Conservation (phyloP, 331 rosid species). For the Cydonia oblonga region DNA sequence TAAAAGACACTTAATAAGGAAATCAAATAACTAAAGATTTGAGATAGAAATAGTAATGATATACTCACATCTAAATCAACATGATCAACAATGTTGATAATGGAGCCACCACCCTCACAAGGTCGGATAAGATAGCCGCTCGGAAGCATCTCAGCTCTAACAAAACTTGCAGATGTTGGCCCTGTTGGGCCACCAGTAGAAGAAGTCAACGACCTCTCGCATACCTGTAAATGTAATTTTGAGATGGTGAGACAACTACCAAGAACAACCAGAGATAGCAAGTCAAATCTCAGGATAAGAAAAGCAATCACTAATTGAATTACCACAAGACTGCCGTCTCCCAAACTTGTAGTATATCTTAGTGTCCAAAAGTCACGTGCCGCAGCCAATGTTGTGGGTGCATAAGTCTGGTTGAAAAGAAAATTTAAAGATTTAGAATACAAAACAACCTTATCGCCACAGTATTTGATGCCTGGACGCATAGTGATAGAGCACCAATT, state of each 20-base stretch:
- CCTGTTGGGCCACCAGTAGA: conserved; percentile 91
- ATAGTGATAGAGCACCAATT: neutral
- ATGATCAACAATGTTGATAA: conserved; percentile 90
- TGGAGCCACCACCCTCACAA: conserved; percentile 93
- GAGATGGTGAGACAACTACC: neutral
- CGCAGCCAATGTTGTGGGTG: conserved; percentile 90
- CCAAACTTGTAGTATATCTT: conserved; percentile 76
- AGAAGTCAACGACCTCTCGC: conserved; percentile 78
- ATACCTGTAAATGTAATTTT: conserved; percentile 38
- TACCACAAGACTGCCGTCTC: conserved; percentile 99
- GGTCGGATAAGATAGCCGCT: conserved; percentile 87
- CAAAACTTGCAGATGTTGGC: conserved; percentile 62
- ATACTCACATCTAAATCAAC: conserved; percentile 70
- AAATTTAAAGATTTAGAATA: neutral
- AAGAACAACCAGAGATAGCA: too few relatives aligned
- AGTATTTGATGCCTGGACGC: neutral
- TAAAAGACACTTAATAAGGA: neutral
- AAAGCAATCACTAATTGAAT: neutral
- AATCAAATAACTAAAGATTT: neutral
- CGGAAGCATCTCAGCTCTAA: conserved; percentile 87
- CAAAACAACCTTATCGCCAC: too few relatives aligned
- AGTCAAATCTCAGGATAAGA: too few relatives aligned
- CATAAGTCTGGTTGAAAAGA: conserved; percentile 53
- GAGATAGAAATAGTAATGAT: neutral
- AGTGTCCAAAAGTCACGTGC: conserved; percentile 95